phyloP scores from a whole-genome alignment of 2,329 filamentous ascomycete genomes.

The Exophiala phaeomuriformis region DNA sequence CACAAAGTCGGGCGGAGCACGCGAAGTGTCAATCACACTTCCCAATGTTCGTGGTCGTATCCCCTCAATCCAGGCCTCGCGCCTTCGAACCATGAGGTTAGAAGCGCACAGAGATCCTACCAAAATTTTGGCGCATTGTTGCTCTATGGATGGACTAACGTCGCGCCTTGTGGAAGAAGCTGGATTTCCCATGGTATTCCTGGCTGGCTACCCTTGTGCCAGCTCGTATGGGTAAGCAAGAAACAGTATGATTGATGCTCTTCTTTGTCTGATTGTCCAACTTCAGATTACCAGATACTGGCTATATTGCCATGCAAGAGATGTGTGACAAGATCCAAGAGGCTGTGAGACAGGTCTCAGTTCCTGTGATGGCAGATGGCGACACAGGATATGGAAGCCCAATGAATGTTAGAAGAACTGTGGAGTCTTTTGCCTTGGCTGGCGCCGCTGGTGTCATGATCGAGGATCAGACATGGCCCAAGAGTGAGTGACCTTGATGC shows the following conservation, averaged over 20 bases:
- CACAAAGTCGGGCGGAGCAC: background rate
- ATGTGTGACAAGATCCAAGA: slow-evolving; percentile 44
- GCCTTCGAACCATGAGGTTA: slow-evolving; percentile 36
- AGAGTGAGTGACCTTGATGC: slow-evolving; percentile 32
- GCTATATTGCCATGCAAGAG: slow-evolving; percentile 45
- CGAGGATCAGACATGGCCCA: slow-evolving; percentile 46
- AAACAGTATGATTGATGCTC: too few relatives aligned
- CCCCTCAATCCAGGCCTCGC: slow-evolving; percentile 33
- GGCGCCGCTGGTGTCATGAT: slow-evolving; percentile 39
- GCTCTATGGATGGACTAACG: slow-evolving; percentile 40
- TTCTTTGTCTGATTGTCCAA: slow-evolving; percentile 7
- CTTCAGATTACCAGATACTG: slow-evolving; percentile 42
- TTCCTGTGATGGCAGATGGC: slow-evolving; percentile 43
- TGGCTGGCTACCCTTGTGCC: slow-evolving; percentile 35
- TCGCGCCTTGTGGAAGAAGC: slow-evolving; percentile 42
- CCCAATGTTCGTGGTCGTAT: background rate
- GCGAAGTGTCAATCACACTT: background rate
- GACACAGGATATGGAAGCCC: slow-evolving; percentile 45
- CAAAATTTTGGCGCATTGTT: slow-evolving; percentile 41
- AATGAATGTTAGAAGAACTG: slow-evolving; percentile 43
- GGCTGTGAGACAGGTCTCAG: slow-evolving; percentile 31
- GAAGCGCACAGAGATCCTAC: slow-evolving; percentile 37
- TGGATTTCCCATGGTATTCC: slow-evolving; percentile 42
- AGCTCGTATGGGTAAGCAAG: background rate
- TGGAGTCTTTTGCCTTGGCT: slow-evolving; percentile 39